Percentiles rank a stretch among this genome's conserved stretches.
These are phyloP conservation scores for Boletellus deceptivus DNA, from an alignment of 1,284 basidiomycete species.

Conservation along the genomic window DNA sequence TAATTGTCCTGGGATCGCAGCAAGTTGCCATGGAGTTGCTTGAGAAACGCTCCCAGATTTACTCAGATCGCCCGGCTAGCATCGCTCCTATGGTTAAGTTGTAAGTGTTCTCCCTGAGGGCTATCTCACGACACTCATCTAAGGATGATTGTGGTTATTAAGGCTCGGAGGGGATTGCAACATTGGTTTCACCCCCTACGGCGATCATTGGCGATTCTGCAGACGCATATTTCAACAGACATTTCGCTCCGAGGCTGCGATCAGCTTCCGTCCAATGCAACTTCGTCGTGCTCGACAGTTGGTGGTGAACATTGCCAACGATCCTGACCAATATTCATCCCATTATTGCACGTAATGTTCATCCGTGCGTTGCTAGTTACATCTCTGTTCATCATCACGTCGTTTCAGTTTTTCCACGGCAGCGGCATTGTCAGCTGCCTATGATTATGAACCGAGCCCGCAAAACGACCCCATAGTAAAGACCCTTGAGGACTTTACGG, in stretches of 20 bases:
- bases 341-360: slow-evolving; percentile 6
- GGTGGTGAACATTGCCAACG: slow-evolving; percentile 2
- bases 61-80: slow-evolving; percentile 18
- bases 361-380: too few species aligned
- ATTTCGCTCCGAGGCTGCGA: slow-evolving; percentile 2
- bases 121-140: too few species aligned
- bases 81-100: slow-evolving; percentile 7
- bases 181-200: slow-evolving; percentile 7
- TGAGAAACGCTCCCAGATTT: slow-evolving; percentile 16
- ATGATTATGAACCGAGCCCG: slow-evolving; percentile 15
- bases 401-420: slow-evolving; percentile 4
- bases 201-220: slow-evolving; percentile 11
- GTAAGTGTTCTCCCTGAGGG: slow-evolving; percentile 3
- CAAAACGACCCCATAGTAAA: slow-evolving; percentile 10
- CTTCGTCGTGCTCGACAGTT: slow-evolving; percentile 11
- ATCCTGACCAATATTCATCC: slow-evolving; percentile 5
- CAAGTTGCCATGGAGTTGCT: slow-evolving; percentile 8
- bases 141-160: not conserved
- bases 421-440: slow-evolving; percentile 10
- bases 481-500: not conserved
- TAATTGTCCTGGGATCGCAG: slow-evolving; percentile 12
- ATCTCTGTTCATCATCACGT: not conserved
- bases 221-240: slow-evolving; percentile 13
- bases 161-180: slow-evolving; percentile 4
- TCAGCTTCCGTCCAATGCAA: slow-evolving; percentile 11